Percentiles rank a stretch among this genome's conserved stretches.
These are phyloP conservation scores for Suillus decipiens DNA, from an alignment of 768 basidiomycete genomes.

Conservation along the genomic window DNA sequence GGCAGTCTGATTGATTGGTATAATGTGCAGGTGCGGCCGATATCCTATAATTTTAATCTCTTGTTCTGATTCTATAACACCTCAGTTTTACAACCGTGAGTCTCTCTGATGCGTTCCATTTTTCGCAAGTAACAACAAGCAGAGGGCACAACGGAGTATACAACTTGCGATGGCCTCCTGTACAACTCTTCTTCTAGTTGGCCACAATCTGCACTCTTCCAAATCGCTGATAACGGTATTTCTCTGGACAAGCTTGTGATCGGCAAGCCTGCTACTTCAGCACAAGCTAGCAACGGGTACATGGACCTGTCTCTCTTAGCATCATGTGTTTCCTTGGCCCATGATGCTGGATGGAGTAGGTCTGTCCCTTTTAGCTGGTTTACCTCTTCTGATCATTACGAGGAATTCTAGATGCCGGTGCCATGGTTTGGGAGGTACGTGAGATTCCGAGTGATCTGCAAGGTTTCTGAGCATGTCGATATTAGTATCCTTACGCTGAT, in stretches of 20 bases:
- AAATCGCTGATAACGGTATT: conserved; percentile 50
- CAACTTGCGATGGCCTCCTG: conserved; percentile 60
- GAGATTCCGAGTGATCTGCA: neutral
- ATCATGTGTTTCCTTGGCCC: conserved; percentile 60
- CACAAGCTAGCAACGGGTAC: conserved; percentile 53
- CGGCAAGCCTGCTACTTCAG: conserved; percentile 49
- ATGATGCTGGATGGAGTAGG: conserved; percentile 68
- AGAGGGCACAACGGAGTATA: conserved; percentile 68
- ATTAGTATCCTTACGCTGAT: conserved; percentile 40
- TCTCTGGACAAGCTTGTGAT: conserved; percentile 53
- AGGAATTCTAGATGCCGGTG: conserved; percentile 34
- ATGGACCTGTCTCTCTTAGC: conserved; percentile 59
- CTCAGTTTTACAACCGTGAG: conserved; percentile 32
- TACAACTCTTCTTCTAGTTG: conserved; percentile 57
- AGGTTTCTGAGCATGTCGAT: neutral
- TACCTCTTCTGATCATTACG: conserved; percentile 2
- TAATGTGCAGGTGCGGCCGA: too few relatives aligned
- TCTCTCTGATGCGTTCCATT: neutral
- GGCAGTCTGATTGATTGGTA: too few relatives aligned
- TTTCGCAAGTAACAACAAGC: conserved; percentile 1
- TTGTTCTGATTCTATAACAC: neutral
- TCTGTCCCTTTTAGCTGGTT: conserved; percentile 15
- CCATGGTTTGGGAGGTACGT: conserved; percentile 43
- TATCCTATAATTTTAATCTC: neutral
- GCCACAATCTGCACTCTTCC: conserved; percentile 61